Percentiles rank a stretch among this genome's conserved stretches.
phyloP scores from a whole-genome alignment of 441 rosid species.

The Kokia cookei region DNA sequence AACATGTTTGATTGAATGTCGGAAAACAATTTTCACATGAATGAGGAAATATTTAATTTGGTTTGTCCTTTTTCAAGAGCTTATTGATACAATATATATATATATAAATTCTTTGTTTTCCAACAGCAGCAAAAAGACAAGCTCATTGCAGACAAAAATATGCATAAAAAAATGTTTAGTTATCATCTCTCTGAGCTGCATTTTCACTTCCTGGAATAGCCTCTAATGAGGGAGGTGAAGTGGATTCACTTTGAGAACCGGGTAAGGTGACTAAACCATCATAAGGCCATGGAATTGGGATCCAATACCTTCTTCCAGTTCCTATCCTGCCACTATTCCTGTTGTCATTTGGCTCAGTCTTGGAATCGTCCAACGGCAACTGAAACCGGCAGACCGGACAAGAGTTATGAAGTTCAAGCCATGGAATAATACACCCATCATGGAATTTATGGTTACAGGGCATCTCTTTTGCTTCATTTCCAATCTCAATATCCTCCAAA shows the following conservation, averaged over 20 bases:
- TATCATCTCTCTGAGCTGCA: constrained; percentile 19
- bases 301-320: constrained; percentile 25
- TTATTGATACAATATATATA: not conserved
- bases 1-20: not conserved
- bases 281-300: constrained; percentile 37
- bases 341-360: constrained; percentile 23
- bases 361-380: constrained; percentile 55
- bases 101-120: not conserved
- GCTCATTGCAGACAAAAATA: not conserved
- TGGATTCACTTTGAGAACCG: constrained; percentile 20
- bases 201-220: constrained; percentile 11
- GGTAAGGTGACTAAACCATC: constrained; percentile 30
- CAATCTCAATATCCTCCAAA: constrained; percentile 44
- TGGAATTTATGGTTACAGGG: constrained; percentile 77
- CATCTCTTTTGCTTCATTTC: constrained; percentile 58
- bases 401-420: constrained; percentile 78
- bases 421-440: constrained; percentile 53
- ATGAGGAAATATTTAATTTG: not conserved
- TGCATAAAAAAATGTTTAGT: not conserved
- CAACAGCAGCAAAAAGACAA: not conserved
- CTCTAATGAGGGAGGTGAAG: constrained; percentile 13
- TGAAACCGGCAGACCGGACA: constrained; percentile 76
- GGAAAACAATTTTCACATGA: not conserved
- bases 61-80: not conserved
- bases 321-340: constrained; percentile 4